phyloP scores from a whole-genome alignment of 2,329 filamentous ascomycete species.

The Trichophyton benhamiae region DNA sequence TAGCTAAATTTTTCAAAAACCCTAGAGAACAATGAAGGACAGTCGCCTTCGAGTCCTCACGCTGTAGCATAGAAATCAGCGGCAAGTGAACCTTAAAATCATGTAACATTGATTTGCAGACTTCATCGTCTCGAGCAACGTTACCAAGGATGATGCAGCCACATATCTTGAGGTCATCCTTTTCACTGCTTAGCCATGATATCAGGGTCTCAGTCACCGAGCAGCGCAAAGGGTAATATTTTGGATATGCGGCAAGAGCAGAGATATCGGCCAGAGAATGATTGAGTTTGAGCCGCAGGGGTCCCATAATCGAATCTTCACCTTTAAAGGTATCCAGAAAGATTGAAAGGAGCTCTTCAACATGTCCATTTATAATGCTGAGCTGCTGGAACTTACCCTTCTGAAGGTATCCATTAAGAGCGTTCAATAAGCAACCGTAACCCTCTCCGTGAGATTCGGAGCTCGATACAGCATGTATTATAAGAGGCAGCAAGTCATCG shows the following conservation, averaged over 20 bases:
- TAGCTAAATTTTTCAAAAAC: conserved; percentile 38
- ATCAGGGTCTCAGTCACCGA: conserved; percentile 26
- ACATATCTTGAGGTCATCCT: conserved; percentile 36
- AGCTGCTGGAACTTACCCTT: conserved; percentile 28
- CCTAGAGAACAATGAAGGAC: conserved; percentile 35
- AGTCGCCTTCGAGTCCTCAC: conserved; percentile 25
- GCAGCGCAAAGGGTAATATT: conserved; percentile 29
- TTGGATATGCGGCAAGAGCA: conserved; percentile 25
- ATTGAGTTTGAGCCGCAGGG: conserved; percentile 29
- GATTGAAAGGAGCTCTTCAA: conserved; percentile 24
- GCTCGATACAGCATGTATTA: conserved; percentile 24
- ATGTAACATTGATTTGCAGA: conserved; percentile 31
- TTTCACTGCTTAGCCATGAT: conserved; percentile 27
- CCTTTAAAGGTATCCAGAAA: conserved; percentile 23
- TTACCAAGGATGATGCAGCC: conserved; percentile 39
- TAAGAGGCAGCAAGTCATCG: conserved; percentile 24
- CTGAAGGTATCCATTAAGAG: conserved; percentile 25
- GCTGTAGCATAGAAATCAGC: conserved; percentile 30
- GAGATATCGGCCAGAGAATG: conserved; percentile 32
- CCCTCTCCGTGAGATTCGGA: conserved; percentile 19
- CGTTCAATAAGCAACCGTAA: conserved; percentile 24
- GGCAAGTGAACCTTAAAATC: conserved; percentile 29
- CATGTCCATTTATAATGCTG: conserved; percentile 23
- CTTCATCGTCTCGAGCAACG: conserved; percentile 32
- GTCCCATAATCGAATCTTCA: conserved; percentile 24